Evolutionary conservation across 352 stramenopile genomes (phyloP).

Genomic region (Globisporangium sylvaticum): DNA sequence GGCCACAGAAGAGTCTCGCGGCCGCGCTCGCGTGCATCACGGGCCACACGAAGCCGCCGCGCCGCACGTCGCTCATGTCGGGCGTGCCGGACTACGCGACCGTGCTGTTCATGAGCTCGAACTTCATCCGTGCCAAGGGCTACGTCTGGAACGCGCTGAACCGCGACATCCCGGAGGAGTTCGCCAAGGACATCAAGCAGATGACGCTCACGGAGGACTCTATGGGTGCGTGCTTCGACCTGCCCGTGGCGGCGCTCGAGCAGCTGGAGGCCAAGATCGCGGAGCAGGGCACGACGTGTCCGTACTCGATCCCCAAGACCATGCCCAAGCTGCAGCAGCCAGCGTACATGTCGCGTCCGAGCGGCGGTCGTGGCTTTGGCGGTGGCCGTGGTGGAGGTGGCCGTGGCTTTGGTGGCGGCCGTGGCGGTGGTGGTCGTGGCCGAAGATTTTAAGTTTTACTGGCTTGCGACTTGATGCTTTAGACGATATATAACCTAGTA

Average conservation of each 20-base stretch:
- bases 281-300: constrained; percentile 41
- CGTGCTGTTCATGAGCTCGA: constrained; percentile 80
- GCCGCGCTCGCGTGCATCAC: constrained; percentile 87
- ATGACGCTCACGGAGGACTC: constrained; percentile 87
- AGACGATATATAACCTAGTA: not conserved
- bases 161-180: constrained; percentile 74
- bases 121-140: constrained; percentile 80
- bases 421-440: constrained; percentile 33
- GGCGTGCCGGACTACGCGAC: constrained; percentile 89
- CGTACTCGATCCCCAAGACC: constrained; percentile 76
- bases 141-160: constrained; percentile 93
- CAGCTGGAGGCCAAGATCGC: constrained; percentile 77
- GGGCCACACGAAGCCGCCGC: constrained; percentile 82
- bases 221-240: constrained; percentile 90
- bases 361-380: constrained; percentile 39
- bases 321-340: constrained; percentile 77
- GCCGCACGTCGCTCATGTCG: constrained; percentile 84
- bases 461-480: not conserved
- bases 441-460: constrained; percentile 24
- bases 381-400: constrained; percentile 30
- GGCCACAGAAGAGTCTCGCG: constrained; percentile 63
- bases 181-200: constrained; percentile 84
- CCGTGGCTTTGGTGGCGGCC: constrained; percentile 27
- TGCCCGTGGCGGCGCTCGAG: constrained; percentile 63
- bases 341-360: constrained; percentile 44